Evolutionary conservation across 2,329 filamentous ascomycete species (phyloP), one percentile per base, ranked within the genome.

Genomic region (Trichoderma sp.): DNA sequence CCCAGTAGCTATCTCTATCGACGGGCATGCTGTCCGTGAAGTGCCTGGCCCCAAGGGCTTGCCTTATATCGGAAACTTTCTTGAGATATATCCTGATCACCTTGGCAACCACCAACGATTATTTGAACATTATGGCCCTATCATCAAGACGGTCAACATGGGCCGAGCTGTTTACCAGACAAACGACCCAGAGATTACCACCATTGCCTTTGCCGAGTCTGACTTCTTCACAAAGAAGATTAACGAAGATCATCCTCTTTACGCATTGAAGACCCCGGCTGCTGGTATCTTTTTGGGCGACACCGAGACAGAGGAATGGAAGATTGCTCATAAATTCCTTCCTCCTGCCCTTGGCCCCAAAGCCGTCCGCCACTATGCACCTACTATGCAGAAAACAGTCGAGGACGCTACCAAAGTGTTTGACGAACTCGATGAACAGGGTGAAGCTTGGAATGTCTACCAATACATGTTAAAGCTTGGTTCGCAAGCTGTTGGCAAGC

Each of bases 351-450:
- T 90, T 13, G 83, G 83, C 0, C 87, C 87, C 37, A 88, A 87
- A 73, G 87, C 87, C 0, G 86, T 90, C 5, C 80, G 84, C 0
- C 87, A 89, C 72, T 89, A 90, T 70, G 82, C 85, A 0, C 86
- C 87, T 0, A 83, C 81, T 0, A 89, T 90, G 86, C 86, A 89
- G 70, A 75, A 80, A 58, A 84, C 83, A 0, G 81, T 86, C 2
- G 82, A 87, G 71, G 78, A 83, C 21, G 76, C 84, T 0, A 88
- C 84, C 73, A 79, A 77, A 6, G 81, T 84, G 1, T 84, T 85
- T 37, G 83, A 85, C 69, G 79, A 82, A 59, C 78, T 90, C 0
- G 86, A 87, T 70, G 75, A 82, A 37, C 75, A 80, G 0, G 81
- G 77, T 5, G 80, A 83, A 70, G 79, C 82, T 3, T 85, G 78